phyloP scores from a whole-genome alignment of 208 protist species.

The Acanthamoeba culbertsoni region DNA sequence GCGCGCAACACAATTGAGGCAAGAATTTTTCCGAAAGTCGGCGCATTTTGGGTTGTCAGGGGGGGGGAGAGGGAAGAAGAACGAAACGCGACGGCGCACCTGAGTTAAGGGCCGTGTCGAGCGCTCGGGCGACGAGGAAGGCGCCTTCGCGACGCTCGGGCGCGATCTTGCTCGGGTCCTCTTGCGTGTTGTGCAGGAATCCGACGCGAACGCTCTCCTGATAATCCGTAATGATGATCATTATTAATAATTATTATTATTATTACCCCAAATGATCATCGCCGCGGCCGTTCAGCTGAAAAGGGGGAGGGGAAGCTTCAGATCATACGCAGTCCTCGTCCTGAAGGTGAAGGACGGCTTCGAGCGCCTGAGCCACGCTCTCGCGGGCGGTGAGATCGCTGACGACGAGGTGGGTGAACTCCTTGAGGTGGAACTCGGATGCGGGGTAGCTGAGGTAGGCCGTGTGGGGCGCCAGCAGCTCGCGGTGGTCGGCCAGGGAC shows the following conservation, averaged over 20 bases:
- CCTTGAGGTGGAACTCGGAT: conserved; percentile 2
- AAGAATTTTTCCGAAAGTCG: background rate
- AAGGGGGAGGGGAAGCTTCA: background rate
- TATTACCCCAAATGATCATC: too few relatives aligned
- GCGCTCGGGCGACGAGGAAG: background rate
- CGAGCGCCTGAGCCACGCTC: background rate
- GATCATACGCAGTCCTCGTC: background rate
- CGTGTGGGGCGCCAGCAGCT: background rate
- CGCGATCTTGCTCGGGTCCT: background rate
- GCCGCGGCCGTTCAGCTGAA: background rate
- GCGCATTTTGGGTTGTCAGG: too few relatives aligned
- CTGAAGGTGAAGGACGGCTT: background rate
- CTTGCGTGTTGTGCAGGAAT: background rate
- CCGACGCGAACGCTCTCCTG: background rate
- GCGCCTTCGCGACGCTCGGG: background rate
- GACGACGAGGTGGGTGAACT: conserved; percentile 52
- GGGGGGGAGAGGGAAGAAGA: background rate
- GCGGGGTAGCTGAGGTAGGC: conserved; percentile 11
- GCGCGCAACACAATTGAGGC: background rate
- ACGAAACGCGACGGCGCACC: background rate
- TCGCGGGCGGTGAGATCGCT: conserved; percentile 7
- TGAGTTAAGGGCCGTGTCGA: background rate
- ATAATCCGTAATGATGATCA: too few relatives aligned
- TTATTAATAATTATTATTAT: too few relatives aligned
- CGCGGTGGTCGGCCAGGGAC: background rate